Base-by-base conservation (phyloP, 2,329 filamentous ascomycete genomes). In the Pestalotiopsis sp. region DNA sequence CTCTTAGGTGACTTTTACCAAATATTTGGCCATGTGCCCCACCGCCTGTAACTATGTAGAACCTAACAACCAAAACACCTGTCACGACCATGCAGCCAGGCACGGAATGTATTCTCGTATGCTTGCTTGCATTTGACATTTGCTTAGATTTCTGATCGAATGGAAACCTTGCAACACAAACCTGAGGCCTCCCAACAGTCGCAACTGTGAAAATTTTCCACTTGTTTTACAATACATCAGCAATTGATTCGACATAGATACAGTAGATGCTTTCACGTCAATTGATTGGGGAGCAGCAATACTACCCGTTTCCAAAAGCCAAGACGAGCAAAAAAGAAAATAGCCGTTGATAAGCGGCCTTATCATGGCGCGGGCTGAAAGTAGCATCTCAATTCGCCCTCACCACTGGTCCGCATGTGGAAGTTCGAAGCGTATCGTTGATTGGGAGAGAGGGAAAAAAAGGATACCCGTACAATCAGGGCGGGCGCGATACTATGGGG, bases 301-400 rank as follows among this genome's bases (percentile, higher is more conserved):
- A 39, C 59, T 35, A 39, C 35, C 24, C 26, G 20, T 62, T 38
- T 35, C 11, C 11, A 40, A 62, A 62, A 38, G 24, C 59, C 24
- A 62, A 38, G 59, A 26, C 35, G n/a, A 26, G 24, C n/a, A 39
- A 39, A 39, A 24, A 39, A 61, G 20, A 24, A 55, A 24, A 65
- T 65, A 65, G 62, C 62, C 62, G 62, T 24, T 24, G 48, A 30
- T 65, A 65, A 65, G 62, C 62, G 62, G 48, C 22, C 24, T 48
- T 56, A 56, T 56, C 40, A 35, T 14, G 22, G 52, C 22, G 30
- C 17, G 20, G 40, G 39, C 14, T 35, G 26, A 24, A 57, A 55
- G 44, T 65, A 30, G n/a, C 20, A 65, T 55, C 17, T 17, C 48
- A 64, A 30, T 39, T 48, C 39, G 39, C 38, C 20, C 26, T 35